Evolutionary conservation across 805 yeast species (phyloP).

Genomic region (Monosporozyma yasuniensis): DNA sequence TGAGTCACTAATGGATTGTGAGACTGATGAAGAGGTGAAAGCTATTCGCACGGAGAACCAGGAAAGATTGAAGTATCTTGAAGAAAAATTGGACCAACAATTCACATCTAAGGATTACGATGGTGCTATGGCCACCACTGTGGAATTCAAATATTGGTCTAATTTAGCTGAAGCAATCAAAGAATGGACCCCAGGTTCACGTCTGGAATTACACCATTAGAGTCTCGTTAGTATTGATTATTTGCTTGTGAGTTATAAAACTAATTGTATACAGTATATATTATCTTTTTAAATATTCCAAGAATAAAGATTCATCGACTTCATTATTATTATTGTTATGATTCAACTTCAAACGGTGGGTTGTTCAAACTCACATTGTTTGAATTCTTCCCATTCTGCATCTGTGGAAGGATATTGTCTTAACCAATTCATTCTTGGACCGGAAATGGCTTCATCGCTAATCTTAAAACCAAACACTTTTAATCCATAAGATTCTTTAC

Average conservation of each 20-base stretch:
- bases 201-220: slow-evolving; percentile 56
- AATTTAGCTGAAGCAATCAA: slow-evolving; percentile 65
- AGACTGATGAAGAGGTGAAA: slow-evolving; percentile 47
- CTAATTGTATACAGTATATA: not conserved
- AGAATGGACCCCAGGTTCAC: slow-evolving; percentile 67
- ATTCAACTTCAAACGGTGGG: slow-evolving; percentile 27
- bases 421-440: slow-evolving; percentile 96
- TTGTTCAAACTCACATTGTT: slow-evolving; percentile 52
- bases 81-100: slow-evolving; percentile 37
- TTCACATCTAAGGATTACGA: slow-evolving; percentile 44
- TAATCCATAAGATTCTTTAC: slow-evolving; percentile 49
- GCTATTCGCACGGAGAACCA: slow-evolving; percentile 48
- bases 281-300: not conserved
- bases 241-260: not conserved
- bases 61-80: slow-evolving; percentile 41
- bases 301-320: not conserved
- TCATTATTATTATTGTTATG: too few species aligned
- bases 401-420: slow-evolving; percentile 62
- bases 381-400: slow-evolving; percentile 53
- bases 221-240: too few species aligned
- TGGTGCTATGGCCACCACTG: slow-evolving; percentile 54
- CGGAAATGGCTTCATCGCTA: slow-evolving; percentile 62
- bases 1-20: slow-evolving; percentile 67
- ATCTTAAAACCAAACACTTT: slow-evolving; percentile 83
- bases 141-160: slow-evolving; percentile 74